These are phyloP conservation scores for Vitis cinerea DNA, from an alignment of 164 flowering plant genomes.

Conservation along the genomic window DNA sequence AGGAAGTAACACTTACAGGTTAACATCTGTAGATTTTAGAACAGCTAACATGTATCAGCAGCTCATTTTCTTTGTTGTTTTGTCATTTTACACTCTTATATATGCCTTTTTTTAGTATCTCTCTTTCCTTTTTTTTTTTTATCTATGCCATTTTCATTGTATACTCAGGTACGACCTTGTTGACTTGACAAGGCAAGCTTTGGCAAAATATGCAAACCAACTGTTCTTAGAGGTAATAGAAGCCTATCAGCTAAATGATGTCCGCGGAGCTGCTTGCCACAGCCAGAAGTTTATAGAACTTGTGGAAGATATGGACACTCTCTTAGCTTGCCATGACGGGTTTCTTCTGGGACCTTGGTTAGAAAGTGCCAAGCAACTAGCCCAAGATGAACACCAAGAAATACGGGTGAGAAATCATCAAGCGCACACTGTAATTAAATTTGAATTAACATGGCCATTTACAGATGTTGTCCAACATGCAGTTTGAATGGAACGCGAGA, in stretches of 20 bases:
- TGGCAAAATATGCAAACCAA: constrained; percentile 71
- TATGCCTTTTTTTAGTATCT: too few species aligned
- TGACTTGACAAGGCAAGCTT: constrained; percentile 73
- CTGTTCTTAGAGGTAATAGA: constrained; percentile 53
- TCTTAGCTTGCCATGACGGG: constrained; percentile 71
- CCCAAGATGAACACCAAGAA: constrained; percentile 52
- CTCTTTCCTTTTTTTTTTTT: background rate
- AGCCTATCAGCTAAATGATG: constrained; percentile 43
- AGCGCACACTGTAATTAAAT: background rate
- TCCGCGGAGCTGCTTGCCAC: constrained; percentile 28
- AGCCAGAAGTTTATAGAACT: constrained; percentile 54
- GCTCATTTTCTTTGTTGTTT: background rate
- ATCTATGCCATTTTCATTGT: background rate
- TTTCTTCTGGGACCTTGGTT: constrained; percentile 81
- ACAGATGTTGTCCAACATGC: constrained; percentile 10
- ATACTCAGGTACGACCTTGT: constrained; percentile 61
- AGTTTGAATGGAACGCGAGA: constrained; percentile 89
- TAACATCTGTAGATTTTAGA: background rate
- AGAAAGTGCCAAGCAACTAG: constrained; percentile 76
- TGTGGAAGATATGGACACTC: constrained; percentile 59
- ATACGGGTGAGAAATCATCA: constrained; percentile 40
- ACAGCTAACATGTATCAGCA: background rate
- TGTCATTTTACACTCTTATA: background rate
- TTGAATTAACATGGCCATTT: background rate
- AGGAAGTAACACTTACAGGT: constrained; percentile 64